Evolutionary conservation across 331 rosid genomes (phyloP), one percentile per base, ranked within the genome.

Genomic region (Quercus tomentella): DNA sequence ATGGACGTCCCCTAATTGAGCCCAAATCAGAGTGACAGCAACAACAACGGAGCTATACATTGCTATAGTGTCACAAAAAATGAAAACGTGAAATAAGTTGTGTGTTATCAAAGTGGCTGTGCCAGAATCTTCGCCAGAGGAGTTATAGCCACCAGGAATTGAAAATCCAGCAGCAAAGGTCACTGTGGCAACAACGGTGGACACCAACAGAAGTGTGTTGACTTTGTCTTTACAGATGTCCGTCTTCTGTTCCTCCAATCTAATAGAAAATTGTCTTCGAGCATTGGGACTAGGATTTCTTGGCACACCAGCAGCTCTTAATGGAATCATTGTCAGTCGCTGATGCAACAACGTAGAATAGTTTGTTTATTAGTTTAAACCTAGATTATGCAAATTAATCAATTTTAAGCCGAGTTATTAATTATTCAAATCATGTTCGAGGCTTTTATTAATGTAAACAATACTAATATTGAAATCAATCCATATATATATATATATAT

Each of bases 81-180:
- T 43, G 57, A 79, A 79, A 1, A 71, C 2, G 0, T 71, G 76
- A 54, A 85, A 75, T 77, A 76, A 72, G 3, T 17, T 10, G 2
- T 51, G 33, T 1, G 43, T 1, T 20, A 86, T 63, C 75, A 55
- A 10, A 3, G 71, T 1, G 5, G 82, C 69, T 22, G 2, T 18
- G 30, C 74, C 84, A 0, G n/a, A 4, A 0, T 43, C 77, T 57
- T 63, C 11, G 16, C 80, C 43, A 3, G 49, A 62, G 72, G 8
- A 17, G 30, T 30, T 17, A 16, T 37, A n/a, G 31, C 78, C 70
- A 8, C 82, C 84, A 0, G 78, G 84, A 2, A 73, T 2, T 4
- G 76, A 23, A 3, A 86, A 76, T 49, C 82, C 69, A 49, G 80
- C 76, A 11, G 86, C 74, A n/a, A 86, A 76, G 23, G 86, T 60